Conservation (phyloP, 176 grass and related monocot genomes). For the Musa beccarii region DNA sequence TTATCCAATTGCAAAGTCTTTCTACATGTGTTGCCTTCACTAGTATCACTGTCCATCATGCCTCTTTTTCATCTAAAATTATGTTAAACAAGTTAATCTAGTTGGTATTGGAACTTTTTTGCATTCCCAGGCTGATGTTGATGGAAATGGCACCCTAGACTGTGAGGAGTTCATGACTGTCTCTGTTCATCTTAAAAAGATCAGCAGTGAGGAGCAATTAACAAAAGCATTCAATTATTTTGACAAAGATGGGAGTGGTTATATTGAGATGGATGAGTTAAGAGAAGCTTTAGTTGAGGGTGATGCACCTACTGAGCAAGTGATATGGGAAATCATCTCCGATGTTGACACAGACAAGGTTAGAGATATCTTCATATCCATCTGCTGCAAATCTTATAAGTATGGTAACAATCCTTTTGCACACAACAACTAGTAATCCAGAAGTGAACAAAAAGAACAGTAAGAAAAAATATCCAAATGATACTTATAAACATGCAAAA, state of each 20-base stretch:
- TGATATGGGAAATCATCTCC: conserved; percentile 12
- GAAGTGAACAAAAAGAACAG: too few relatives aligned
- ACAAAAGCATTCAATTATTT: conserved; percentile 18
- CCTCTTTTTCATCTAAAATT: background rate
- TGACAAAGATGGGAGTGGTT: conserved; percentile 15
- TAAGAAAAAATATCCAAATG: background rate
- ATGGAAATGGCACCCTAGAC: conserved; percentile 17
- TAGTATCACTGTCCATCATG: background rate
- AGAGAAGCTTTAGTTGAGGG: conserved; percentile 15
- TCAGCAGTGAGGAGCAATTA: conserved; percentile 17
- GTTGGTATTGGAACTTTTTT: too few relatives aligned
- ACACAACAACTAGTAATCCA: too few relatives aligned
- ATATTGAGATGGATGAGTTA: conserved; percentile 16
- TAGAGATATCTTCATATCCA: background rate
- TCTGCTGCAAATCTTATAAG: background rate
- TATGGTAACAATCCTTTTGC: background rate
- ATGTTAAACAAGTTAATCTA: background rate
- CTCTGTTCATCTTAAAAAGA: conserved; percentile 16
- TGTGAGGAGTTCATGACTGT: conserved; percentile 17
- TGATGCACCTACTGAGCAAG: conserved; percentile 10
- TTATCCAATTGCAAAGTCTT: too few relatives aligned
- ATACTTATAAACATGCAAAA: background rate
- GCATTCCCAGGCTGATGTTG: conserved; percentile 7
- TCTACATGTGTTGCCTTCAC: too few relatives aligned
- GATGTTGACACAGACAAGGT: conserved; percentile 23